Evolutionary conservation across 139 green algal genomes (phyloP), one percentile per base, ranked within the genome.

Genomic region (Chlorella sp.): DNA sequence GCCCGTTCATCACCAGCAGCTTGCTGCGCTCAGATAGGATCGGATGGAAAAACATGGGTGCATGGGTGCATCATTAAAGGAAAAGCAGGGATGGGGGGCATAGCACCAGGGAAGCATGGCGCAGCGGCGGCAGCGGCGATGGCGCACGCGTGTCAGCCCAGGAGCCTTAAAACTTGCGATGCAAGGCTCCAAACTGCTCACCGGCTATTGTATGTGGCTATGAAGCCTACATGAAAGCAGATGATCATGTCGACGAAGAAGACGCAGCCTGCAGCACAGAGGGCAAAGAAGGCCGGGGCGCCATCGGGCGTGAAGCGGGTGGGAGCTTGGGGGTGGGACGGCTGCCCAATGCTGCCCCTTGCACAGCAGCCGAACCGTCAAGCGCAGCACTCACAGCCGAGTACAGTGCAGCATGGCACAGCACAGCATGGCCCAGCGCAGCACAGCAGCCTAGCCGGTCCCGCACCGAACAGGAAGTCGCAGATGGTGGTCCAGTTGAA

Each of bases 161-260:
- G n/a, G n/a, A n/a, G n/a, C n/a, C n/a, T n/a, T n/a, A n/a, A n/a
- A n/a, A n/a, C n/a, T n/a, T n/a, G n/a, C n/a, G n/a, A n/a, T n/a
- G n/a, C n/a, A n/a, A n/a, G n/a, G n/a, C n/a, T n/a, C n/a, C n/a
- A n/a, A n/a, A n/a, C 11, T 54, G 46, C 46, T 7, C 51, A 60
- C 51, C 51, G 77, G 13, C 87, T 86, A 54, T 91, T 89, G 76
- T 85, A 90, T 13, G 73, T 86, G 36, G 87, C 87, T 13, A 92
- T 79, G 74, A 91, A 92, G 36, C 89, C 89, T 1, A 88, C 79
- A 34, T 91, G 87, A 36, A 92, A 86, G 65, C 83, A 80, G 22
- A 90, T 44, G 3, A 91, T 6, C 24, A 92, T 79, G 72, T 92
- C 87, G 3, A 60, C 17, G 73, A 90, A 89, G 34, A 92, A 67